Evolutionary conservation across 1,284 basidiomycete genomes (phyloP).

Genomic region (Pascua sp.): DNA sequence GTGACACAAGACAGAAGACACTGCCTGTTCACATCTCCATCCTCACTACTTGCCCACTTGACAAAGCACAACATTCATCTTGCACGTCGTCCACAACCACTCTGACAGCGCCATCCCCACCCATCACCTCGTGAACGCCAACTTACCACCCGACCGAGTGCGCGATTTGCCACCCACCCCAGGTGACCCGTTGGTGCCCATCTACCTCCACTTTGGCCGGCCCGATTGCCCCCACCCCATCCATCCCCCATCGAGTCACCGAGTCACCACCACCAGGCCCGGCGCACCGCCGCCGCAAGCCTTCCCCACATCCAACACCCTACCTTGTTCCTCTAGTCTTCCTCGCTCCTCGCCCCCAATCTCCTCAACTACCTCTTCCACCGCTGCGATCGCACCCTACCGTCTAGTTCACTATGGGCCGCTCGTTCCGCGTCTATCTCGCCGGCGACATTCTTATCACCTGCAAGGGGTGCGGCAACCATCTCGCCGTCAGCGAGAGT

Average conservation of each 20-base stretch:
- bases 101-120: background rate
- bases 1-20: too few relatives aligned
- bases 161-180: background rate
- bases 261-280: background rate
- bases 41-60: too few relatives aligned
- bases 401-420: conserved; percentile 34
- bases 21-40: too few relatives aligned
- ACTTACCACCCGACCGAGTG: background rate
- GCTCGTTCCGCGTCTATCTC: conserved; percentile 68
- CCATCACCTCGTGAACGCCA: background rate
- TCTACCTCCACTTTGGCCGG: background rate
- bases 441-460: conserved; percentile 84
- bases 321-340: background rate
- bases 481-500: conserved; percentile 85
- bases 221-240: too few relatives aligned
- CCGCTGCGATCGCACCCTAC: background rate
- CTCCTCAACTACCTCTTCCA: background rate
- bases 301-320: background rate
- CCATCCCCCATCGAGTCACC: background rate
- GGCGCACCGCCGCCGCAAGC: background rate
- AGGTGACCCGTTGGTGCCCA: background rate
- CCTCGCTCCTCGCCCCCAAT: background rate
- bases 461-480: conserved; percentile 85
- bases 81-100: background rate
- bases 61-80: too few relatives aligned